These are phyloP conservation scores for Escallonia rubra DNA, from an alignment of 129 eudicot genomes.

Conservation along the genomic window DNA sequence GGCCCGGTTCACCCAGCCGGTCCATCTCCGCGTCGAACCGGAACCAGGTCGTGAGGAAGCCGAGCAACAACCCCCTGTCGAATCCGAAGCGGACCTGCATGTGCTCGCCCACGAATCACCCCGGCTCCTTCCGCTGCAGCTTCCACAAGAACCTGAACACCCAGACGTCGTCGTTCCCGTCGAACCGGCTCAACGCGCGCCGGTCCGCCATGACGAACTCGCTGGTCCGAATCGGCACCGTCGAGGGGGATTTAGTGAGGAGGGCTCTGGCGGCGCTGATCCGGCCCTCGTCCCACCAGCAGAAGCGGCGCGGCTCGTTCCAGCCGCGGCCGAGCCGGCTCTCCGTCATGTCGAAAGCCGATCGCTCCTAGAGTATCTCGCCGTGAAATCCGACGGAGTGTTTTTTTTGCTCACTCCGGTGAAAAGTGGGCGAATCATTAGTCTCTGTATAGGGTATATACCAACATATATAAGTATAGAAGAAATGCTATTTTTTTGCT, in stretches of 20 bases:
- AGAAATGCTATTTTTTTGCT: constrained; percentile 11
- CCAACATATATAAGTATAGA: constrained; percentile 13
- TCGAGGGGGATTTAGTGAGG: constrained; percentile 76
- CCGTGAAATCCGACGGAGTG: too few relatives aligned
- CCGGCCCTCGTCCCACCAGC: constrained; percentile 82
- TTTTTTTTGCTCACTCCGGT: constrained; percentile 2
- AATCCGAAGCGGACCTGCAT: constrained; percentile 63
- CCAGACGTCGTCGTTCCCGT: constrained; percentile 36
- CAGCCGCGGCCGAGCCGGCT: constrained; percentile 70
- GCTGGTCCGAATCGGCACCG: constrained; percentile 77
- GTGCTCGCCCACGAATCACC: constrained; percentile 95
- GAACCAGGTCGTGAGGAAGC: constrained; percentile 33
- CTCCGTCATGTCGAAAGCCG: constrained; percentile 60
- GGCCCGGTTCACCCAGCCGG: constrained; percentile 49
- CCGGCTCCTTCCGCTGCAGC: constrained; percentile 87
- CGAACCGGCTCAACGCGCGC: constrained; percentile 60
- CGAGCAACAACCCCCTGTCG: constrained; percentile 11
- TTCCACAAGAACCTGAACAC: constrained; percentile 40
- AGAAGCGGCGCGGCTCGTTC: constrained; percentile 61
- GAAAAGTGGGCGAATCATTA: background rate
- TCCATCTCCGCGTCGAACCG: constrained; percentile 37
- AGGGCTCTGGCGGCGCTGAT: constrained; percentile 82
- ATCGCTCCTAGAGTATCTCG: background rate
- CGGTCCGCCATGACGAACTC: constrained; percentile 95
- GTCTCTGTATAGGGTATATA: too few relatives aligned